These are phyloP conservation scores for Termitomyces heimii DNA, from an alignment of 768 basidiomycete genomes.

Conservation along the genomic window DNA sequence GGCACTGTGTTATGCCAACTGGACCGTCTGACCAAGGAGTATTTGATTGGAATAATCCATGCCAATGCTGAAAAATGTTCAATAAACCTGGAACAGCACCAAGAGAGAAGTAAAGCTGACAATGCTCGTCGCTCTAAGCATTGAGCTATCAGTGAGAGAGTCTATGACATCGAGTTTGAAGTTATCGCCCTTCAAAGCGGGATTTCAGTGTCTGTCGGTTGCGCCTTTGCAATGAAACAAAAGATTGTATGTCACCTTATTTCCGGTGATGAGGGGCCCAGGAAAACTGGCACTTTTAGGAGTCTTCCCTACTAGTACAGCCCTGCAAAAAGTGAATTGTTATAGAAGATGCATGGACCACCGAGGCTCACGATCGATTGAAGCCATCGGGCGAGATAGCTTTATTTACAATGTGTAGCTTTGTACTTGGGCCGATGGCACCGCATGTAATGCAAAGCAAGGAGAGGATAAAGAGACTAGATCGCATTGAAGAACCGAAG, in stretches of 20 bases:
- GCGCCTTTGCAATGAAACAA: too few species aligned
- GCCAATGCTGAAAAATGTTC: neutral
- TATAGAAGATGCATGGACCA: too few species aligned
- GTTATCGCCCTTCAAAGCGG: neutral
- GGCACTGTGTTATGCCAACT: slow-evolving; percentile 1
- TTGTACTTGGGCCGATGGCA: neutral
- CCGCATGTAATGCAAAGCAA: neutral
- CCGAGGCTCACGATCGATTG: neutral
- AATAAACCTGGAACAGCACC: neutral
- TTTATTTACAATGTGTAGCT: neutral
- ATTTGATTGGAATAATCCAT: neutral
- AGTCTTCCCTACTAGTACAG: neutral
- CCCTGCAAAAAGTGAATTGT: neutral
- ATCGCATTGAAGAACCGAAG: neutral
- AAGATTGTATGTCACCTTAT: neutral
- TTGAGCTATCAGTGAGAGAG: neutral
- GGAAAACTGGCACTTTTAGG: neutral
- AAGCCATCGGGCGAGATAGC: neutral
- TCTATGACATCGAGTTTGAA: slow-evolving; percentile 1
- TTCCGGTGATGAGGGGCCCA: neutral
- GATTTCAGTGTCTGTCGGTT: neutral
- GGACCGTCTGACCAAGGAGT: neutral
- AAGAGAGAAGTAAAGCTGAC: neutral
- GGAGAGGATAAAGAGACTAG: neutral
- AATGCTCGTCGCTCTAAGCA: slow-evolving; percentile 1